Base-by-base conservation (phyloP, 257 asterid genomes). In the Vinca minor region DNA sequence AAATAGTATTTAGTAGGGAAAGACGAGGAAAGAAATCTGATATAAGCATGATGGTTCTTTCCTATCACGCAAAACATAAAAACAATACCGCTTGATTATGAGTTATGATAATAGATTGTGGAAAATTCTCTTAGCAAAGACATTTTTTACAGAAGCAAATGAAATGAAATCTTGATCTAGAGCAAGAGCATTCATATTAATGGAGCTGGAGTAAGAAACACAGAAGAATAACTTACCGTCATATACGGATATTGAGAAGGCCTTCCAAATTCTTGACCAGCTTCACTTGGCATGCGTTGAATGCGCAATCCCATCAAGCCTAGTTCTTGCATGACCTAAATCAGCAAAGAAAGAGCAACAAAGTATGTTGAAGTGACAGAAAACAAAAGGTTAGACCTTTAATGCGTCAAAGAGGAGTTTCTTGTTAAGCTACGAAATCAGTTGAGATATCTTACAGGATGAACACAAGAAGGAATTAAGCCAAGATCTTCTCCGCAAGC, bases 401-500 rank as follows among this genome's bases (percentile, higher is more conserved):
- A 23, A 28, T 11, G 20, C 3, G 23, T 12, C 39, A 55, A 60
- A 29, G 14, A 26, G 10, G 41, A 25, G 45, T 17, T 31, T 25
- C 5, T 18, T 36, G 47, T 12, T 8, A 28, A 55, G 57, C 62
- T 26, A 21, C 15, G 52, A 50, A 55, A 67, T 58, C 35, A 50
- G 45, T 34, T 35, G 67, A 20, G 64, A 70, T 39, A 71, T 70
- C 83, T 60, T 85, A 92, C 98, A 15, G 98, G 97, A 72, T 89
- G 95, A 73, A 93, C 97, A 62, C 96, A 89, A 46, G 96, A 84
- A 63, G 98, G 98, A 71, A 87, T 85, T 67, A 93, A 57, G 66
- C 98, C 98, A 41, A 93, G 98, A 81, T 93, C 98, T 76, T 89
- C 98, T 58, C 98, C 98, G 75, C 98, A 93, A 76, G 97, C 95